Evolutionary conservation across 1,284 basidiomycete species (phyloP).

Genomic region (Boletus mariae): DNA sequence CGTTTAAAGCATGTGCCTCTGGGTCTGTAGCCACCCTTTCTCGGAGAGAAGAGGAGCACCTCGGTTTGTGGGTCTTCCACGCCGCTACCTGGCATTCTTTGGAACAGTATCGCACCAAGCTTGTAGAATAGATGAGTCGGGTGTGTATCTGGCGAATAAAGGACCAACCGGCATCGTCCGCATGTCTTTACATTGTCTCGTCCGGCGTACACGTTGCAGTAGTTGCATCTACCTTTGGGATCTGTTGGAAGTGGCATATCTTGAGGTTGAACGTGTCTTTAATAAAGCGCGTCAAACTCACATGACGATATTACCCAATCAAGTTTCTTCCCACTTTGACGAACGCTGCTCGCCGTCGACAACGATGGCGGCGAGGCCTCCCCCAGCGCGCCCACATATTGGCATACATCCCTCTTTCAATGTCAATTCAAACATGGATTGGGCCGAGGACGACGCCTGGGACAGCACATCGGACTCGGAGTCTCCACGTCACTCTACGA

Average conservation of each 20-base stretch:
- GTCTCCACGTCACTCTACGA: conserved; percentile 50
- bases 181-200: conserved; percentile 31
- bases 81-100: conserved; percentile 28
- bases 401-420: conserved; percentile 55
- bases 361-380: conserved; percentile 62
- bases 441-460: conserved; percentile 88
- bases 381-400: conserved; percentile 74
- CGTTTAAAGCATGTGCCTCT: conserved; percentile 12
- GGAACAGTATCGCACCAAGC: conserved; percentile 30
- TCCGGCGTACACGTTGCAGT: conserved; percentile 26
- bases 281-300: neutral
- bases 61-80: conserved; percentile 29
- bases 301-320: neutral
- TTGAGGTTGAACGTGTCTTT: neutral
- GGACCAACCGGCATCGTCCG: conserved; percentile 28
- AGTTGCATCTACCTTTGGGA: conserved; percentile 28
- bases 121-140: conserved; percentile 1
- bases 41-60: conserved; percentile 17
- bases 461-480: conserved; percentile 84
- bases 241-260: conserved; percentile 3
- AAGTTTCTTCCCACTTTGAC: conserved; percentile 10
- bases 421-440: conserved; percentile 50
- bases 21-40: conserved; percentile 16
- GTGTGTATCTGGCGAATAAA: neutral
- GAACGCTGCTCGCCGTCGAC: conserved; percentile 18